Percentiles rank a stretch among this genome's conserved stretches.
Evolutionary conservation across 305 asterid species (phyloP).

Genomic region (Fraxinus paxiana): DNA sequence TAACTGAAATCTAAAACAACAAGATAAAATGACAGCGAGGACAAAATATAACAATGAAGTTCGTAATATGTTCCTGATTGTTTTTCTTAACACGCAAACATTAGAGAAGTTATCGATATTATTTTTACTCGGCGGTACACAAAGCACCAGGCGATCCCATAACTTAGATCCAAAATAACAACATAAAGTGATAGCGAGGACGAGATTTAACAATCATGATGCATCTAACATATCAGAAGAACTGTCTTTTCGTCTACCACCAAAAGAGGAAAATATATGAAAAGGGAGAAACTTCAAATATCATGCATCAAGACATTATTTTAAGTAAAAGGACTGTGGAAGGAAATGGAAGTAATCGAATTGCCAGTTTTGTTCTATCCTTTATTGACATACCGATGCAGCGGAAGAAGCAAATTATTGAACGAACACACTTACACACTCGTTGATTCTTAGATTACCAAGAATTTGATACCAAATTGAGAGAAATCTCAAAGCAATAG

Average conservation of each 20-base stretch:
- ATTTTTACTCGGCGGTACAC: neutral
- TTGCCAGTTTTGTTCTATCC: neutral
- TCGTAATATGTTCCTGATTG: neutral
- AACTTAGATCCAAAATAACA: neutral
- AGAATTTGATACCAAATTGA: neutral
- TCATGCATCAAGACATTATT: neutral
- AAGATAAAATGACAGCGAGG: neutral
- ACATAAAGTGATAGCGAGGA: neutral
- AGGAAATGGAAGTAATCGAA: neutral
- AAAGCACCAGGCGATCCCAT: neutral
- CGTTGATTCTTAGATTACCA: neutral
- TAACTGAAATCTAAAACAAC: neutral
- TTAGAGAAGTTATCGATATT: neutral
- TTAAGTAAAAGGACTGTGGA: neutral
- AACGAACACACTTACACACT: neutral
- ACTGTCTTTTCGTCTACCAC: neutral
- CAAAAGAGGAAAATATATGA: neutral
- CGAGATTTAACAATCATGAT: neutral
- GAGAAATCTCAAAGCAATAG: neutral
- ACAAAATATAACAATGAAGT: neutral
- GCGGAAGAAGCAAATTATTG: neutral
- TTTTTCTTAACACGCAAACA: neutral
- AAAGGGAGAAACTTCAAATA: neutral
- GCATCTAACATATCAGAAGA: neutral
- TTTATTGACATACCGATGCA: neutral